Conservation (phyloP, 306 rosid species). For the Senna tora region DNA sequence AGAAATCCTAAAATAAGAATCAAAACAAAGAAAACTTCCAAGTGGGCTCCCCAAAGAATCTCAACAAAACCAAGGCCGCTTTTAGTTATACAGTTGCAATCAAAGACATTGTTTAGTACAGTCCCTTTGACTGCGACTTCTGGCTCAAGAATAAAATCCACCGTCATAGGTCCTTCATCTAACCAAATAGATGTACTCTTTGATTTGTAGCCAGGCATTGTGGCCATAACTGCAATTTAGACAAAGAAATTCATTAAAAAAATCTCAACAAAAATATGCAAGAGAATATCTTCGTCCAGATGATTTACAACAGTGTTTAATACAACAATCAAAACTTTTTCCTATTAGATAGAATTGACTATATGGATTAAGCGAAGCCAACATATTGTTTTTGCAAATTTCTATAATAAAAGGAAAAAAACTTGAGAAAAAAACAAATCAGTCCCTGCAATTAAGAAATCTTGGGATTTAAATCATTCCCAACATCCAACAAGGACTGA, state of each 20-base stretch:
- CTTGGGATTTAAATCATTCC: too few species aligned
- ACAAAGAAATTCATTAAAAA: slow-evolving; percentile 34
- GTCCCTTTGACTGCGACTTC: slow-evolving; percentile 47
- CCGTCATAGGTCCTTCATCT: slow-evolving; percentile 62
- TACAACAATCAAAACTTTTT: too few species aligned
- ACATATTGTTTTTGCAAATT: too few species aligned
- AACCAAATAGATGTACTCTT: slow-evolving; percentile 78
- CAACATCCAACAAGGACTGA: too few species aligned
- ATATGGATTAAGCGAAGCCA: too few species aligned
- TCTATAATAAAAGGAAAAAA: too few species aligned
- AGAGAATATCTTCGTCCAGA: not conserved
- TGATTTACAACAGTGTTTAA: too few species aligned
- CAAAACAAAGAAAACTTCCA: slow-evolving; percentile 57
- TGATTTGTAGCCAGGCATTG: slow-evolving; percentile 73
- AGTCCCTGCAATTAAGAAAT: too few species aligned
- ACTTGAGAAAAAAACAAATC: too few species aligned
- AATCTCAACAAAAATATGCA: not conserved
- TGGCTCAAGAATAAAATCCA: slow-evolving; percentile 89
- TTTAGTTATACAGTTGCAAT: slow-evolving; percentile 55
- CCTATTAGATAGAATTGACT: too few species aligned
- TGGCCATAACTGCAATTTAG: slow-evolving; percentile 67
- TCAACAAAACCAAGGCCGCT: slow-evolving; percentile 43
- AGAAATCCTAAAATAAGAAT: slow-evolving; percentile 59
- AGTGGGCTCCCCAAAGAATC: slow-evolving; percentile 56
- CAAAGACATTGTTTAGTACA: slow-evolving; percentile 49